Evolutionary conservation across 345 rosid genomes (phyloP).

Genomic region (Gossypium ekmanianum): DNA sequence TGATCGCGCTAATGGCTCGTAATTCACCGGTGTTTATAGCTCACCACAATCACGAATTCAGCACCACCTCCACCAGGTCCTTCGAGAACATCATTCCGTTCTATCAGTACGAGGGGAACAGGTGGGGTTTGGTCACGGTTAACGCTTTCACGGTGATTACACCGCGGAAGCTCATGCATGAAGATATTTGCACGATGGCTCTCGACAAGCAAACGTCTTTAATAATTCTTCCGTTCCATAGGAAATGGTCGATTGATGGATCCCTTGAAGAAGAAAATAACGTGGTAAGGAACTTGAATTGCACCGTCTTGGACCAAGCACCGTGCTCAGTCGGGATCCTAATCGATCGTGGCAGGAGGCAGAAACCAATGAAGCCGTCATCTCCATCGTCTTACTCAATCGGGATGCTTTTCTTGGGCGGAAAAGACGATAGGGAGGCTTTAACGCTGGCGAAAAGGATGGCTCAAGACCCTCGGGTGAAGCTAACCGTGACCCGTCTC

Average conservation of each 20-base stretch:
- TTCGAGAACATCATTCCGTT: slow-evolving; percentile 23
- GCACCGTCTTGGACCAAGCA: slow-evolving; percentile 29
- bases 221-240: slow-evolving; percentile 21
- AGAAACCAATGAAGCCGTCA: not conserved
- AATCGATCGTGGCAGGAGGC: slow-evolving; percentile 16
- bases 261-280: slow-evolving; percentile 22
- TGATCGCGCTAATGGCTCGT: slow-evolving; percentile 22
- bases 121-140: slow-evolving; percentile 6
- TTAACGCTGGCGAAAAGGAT: slow-evolving; percentile 13
- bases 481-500: slow-evolving; percentile 31
- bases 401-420: slow-evolving; percentile 57
- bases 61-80: slow-evolving; percentile 6
- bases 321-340: slow-evolving; percentile 39
- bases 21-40: slow-evolving; percentile 21
- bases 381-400: slow-evolving; percentile 19
- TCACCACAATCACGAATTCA: not conserved
- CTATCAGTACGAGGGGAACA: slow-evolving; percentile 20
- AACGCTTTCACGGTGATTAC: slow-evolving; percentile 38
- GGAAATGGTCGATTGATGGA: slow-evolving; percentile 28
- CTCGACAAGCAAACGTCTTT: slow-evolving; percentile 30
- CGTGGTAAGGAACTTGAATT: slow-evolving; percentile 23
- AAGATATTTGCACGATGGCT: slow-evolving; percentile 36
- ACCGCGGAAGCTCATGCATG: slow-evolving; percentile 29
- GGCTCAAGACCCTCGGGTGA: slow-evolving; percentile 15
- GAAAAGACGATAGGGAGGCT: slow-evolving; percentile 60